Percentiles rank a stretch among this genome's conserved stretches.
phyloP scores from a whole-genome alignment of 345 rosid species.

The Gossypium australe region DNA sequence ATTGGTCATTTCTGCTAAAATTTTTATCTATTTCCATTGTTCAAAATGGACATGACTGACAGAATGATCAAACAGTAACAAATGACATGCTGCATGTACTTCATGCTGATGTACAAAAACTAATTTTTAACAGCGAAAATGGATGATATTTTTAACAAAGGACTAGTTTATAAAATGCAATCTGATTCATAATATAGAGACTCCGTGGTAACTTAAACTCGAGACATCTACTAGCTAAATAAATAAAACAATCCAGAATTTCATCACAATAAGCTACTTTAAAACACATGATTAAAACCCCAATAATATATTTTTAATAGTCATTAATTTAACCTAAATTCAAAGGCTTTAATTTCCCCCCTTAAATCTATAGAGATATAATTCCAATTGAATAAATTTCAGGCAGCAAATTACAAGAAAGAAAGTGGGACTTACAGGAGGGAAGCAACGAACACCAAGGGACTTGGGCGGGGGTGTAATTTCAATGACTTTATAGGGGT shows the following conservation, averaged over 20 bases:
- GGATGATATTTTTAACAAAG: too few species aligned
- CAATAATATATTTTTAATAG: background rate
- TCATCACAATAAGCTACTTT: background rate
- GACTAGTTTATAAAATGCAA: too few species aligned
- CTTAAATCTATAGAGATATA: too few species aligned
- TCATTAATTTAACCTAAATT: background rate
- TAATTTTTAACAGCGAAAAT: too few species aligned
- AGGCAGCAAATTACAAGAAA: background rate
- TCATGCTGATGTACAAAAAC: too few species aligned
- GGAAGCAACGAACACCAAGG: constrained; percentile 85
- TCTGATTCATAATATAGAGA: too few species aligned
- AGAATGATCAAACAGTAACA: too few species aligned
- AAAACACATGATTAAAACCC: background rate
- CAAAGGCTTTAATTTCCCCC: background rate
- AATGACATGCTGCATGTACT: too few species aligned
- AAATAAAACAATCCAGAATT: background rate
- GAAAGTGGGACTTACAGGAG: constrained; percentile 45
- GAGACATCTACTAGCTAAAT: background rate
- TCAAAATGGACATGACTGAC: too few species aligned
- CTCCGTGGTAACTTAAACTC: background rate
- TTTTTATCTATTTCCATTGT: too few species aligned
- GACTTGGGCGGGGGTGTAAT: constrained; percentile 90
- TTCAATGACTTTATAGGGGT: constrained; percentile 83
- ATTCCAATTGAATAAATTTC: background rate
- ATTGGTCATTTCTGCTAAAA: too few species aligned